phyloP scores from a whole-genome alignment of 2,329 filamentous ascomycete genomes.

The Colletotrichum scovillei region DNA sequence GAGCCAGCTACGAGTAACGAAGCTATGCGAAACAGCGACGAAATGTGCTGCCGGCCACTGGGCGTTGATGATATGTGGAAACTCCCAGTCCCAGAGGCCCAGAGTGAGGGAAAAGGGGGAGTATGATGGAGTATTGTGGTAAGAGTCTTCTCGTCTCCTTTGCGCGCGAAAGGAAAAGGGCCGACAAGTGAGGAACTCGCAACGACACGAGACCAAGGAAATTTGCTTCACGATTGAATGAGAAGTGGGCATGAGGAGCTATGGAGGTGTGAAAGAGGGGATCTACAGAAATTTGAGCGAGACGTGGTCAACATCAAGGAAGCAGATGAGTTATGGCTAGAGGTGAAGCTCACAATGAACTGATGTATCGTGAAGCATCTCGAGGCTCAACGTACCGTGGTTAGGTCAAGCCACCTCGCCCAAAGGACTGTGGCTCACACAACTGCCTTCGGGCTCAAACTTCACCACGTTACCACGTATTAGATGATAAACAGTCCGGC shows the following conservation, averaged over 20 bases:
- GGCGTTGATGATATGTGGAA: neutral
- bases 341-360: conserved; percentile 10
- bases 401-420: neutral
- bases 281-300: neutral
- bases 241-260: conserved; percentile 27
- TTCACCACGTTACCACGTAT: neutral
- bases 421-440: neutral
- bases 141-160: neutral
- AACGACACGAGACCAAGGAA: neutral
- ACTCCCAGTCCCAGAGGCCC: neutral
- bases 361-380: neutral
- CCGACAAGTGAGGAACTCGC: neutral
- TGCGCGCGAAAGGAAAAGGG: neutral
- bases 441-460: neutral
- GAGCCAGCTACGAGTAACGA: neutral
- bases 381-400: neutral
- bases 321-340: neutral
- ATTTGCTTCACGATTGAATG: neutral
- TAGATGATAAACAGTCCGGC: too few relatives aligned
- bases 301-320: too few relatives aligned
- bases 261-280: neutral
- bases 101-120: neutral
- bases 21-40: neutral
- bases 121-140: neutral
- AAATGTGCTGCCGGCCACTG: neutral